These are phyloP conservation scores for Lachnellula cervina DNA, from an alignment of 2,329 filamentous ascomycete species.

Conservation along the genomic window DNA sequence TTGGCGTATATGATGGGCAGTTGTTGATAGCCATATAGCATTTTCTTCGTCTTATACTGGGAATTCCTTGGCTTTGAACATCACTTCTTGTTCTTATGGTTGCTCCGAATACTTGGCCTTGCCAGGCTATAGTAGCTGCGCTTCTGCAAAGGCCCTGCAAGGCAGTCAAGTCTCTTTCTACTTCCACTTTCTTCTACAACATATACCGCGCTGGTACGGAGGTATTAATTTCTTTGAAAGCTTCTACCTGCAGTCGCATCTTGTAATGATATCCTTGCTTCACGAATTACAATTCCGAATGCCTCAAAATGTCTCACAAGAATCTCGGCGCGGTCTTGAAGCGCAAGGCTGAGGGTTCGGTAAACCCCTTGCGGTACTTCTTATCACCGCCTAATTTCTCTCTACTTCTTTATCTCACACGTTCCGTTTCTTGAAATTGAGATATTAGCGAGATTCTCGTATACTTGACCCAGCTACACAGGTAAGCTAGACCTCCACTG, in stretches of 20 bases:
- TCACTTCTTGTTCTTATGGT: background rate
- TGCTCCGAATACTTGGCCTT: background rate
- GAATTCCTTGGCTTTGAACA: background rate
- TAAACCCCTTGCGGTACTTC: no score
- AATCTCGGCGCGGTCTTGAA: no score
- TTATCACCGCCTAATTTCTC: no score
- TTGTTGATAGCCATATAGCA: background rate
- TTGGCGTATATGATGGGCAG: background rate
- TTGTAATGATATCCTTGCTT: no score
- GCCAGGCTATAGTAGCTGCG: background rate
- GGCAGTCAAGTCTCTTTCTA: background rate
- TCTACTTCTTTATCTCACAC: no score
- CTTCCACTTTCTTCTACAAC: background rate
- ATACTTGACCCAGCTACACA: no score
- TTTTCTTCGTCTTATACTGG: background rate
- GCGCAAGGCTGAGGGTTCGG: no score
- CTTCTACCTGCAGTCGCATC: background rate
- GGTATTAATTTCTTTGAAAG: background rate
- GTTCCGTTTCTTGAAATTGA: no score
- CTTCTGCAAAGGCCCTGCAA: background rate
- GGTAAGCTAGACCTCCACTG: background rate
- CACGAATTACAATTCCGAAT: no score
- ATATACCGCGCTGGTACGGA: background rate
- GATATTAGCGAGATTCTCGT: no score
- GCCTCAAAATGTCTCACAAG: no score